Conservation (phyloP, 1,284 basidiomycete genomes). For the Trichosporon coremiiforme region DNA sequence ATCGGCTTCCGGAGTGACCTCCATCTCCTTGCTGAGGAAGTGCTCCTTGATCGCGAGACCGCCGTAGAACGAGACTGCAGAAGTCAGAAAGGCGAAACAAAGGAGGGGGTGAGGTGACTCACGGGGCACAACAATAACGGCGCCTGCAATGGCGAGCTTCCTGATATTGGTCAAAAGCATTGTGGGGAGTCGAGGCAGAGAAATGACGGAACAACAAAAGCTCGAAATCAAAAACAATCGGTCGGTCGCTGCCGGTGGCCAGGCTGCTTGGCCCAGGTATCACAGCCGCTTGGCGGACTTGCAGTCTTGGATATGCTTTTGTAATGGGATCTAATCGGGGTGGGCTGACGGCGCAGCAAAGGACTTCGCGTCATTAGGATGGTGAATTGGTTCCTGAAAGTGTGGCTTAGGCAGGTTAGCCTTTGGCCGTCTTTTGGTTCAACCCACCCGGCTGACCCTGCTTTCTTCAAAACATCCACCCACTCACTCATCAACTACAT, state of each 20-base stretch:
- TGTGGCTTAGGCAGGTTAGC: constrained; percentile 8
- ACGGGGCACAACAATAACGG: constrained; percentile 44
- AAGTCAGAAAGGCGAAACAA: background rate
- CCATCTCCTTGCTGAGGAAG: constrained; percentile 40
- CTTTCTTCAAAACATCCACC: constrained; percentile 19
- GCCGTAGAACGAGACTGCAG: constrained; percentile 43
- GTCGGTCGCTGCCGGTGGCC: background rate
- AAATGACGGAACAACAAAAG: constrained; percentile 2
- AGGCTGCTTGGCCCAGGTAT: background rate
- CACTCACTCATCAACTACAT: constrained; percentile 7
- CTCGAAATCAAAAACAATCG: constrained; percentile 6
- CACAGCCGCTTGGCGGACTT: too few species aligned
- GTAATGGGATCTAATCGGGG: background rate
- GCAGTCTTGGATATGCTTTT: background rate
- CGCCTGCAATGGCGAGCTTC: constrained; percentile 44
- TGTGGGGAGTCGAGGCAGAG: background rate
- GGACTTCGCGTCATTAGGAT: background rate
- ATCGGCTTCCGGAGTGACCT: constrained; percentile 22
- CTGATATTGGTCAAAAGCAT: constrained; percentile 43
- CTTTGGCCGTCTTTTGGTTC: background rate
- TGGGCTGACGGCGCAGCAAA: background rate
- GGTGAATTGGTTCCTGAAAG: background rate
- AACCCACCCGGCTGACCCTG: constrained; percentile 10
- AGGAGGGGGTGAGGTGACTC: constrained; percentile 21
- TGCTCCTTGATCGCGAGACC: constrained; percentile 43